These are phyloP conservation scores for Ogataea pini DNA, from an alignment of 805 yeast genomes.

Conservation along the genomic window DNA sequence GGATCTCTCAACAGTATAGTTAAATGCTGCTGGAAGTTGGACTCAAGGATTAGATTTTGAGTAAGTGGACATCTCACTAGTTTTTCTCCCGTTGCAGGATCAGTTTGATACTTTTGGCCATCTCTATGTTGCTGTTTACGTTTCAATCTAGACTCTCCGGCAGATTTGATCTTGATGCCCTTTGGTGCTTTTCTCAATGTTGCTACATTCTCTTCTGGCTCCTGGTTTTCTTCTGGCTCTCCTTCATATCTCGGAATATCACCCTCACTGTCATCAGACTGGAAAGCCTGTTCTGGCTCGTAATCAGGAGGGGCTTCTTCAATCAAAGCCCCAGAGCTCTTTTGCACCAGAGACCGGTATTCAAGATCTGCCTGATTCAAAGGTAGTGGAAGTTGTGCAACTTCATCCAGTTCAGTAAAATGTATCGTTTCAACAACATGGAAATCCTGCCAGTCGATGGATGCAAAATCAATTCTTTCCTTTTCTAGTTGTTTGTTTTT, in stretches of 20 bases:
- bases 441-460: slow-evolving; percentile 89
- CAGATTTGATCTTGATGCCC: slow-evolving; percentile 67
- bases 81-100: slow-evolving; percentile 26
- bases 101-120: slow-evolving; percentile 7
- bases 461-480: slow-evolving; percentile 59
- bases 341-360: slow-evolving; percentile 59
- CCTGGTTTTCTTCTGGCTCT: neutral
- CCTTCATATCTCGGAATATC: slow-evolving; percentile 15
- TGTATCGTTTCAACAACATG: slow-evolving; percentile 66
- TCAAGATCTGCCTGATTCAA: slow-evolving; percentile 58
- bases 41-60: slow-evolving; percentile 66
- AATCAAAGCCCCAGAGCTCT: slow-evolving; percentile 37
- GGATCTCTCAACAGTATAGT: slow-evolving; percentile 75
- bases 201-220: slow-evolving; percentile 1
- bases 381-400: slow-evolving; percentile 56
- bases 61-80: slow-evolving; percentile 79
- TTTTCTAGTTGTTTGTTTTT: slow-evolving; percentile 35
- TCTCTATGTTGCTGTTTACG: slow-evolving; percentile 20
- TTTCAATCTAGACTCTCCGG: slow-evolving; percentile 66
- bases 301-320: slow-evolving; percentile 45
- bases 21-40: slow-evolving; percentile 70
- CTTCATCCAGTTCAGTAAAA: slow-evolving; percentile 61
- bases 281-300: slow-evolving; percentile 24
- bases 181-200: slow-evolving; percentile 27
- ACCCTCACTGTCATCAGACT: slow-evolving; percentile 6